Evolutionary conservation across 805 yeast genomes (phyloP), one percentile per base, ranked within the genome.

Genomic region (Kluyveromyces lactis): DNA sequence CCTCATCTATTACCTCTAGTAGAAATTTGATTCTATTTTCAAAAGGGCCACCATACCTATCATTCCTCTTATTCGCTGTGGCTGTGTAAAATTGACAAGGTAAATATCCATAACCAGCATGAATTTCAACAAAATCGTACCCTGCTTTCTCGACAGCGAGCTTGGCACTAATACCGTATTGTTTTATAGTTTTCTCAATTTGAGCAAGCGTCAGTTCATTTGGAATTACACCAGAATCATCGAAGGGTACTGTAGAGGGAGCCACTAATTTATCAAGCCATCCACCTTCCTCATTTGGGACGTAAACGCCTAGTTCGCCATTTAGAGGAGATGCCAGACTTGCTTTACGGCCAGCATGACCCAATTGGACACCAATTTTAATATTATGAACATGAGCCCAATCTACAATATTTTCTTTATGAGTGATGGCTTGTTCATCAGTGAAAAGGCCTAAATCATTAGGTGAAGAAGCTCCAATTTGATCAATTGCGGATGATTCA

Each of bases 61-160:
- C 86, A 1, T 72, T 71, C 52, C 86, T 68, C 42, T 62, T 54
- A 57, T 81, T 78, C 21, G 72, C 57, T 31, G 52, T 47, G 1
- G 62, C 57, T 26, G 73, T 67, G 39, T 73, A 48, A 47, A 80
- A 77, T 48, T 69, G 66, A 49, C 67, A 63, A 26, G 72, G 43
- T 36, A 79, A 55, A 49, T 73, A 77, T 2, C 86, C 85, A 53
- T 78, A 77, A 12, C 82, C 82, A 21, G 66, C 71, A 51, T 80
- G 85, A 37, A 80, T 62, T 51, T 78, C 85, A 34, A 79, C 66
- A 36, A 73, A 73, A 53, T 79, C 84, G 42, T 73, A 68, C 1
- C 79, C 77, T 6, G 77, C 69, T 26, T 61, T 56, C 11, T 63
- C 67, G 26, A 69, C 59, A 1, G 84, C 74, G 44, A 68, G 66